Conservation (phyloP, 2,329 filamentous ascomycete species). For the Apiospora marii region DNA sequence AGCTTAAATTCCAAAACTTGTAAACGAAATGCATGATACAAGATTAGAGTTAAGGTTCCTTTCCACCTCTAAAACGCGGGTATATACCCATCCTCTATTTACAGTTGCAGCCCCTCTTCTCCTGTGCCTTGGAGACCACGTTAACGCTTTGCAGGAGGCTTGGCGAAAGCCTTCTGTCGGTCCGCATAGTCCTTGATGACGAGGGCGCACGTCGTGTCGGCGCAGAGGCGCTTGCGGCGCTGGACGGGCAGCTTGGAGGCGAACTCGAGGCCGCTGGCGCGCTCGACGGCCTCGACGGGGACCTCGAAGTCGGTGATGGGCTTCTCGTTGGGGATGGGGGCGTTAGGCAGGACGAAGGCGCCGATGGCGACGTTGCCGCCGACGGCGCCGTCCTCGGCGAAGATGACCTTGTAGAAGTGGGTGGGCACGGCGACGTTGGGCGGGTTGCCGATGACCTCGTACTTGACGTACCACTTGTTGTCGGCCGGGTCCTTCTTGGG, state of each 20-base stretch:
- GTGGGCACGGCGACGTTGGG: constrained; percentile 96
- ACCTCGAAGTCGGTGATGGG: constrained; percentile 93
- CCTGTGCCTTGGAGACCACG: background rate
- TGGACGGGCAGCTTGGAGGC: constrained; percentile 77
- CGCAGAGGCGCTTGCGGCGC: constrained; percentile 81
- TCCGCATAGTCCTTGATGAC: constrained; percentile 81
- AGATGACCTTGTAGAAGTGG: constrained; percentile 99
- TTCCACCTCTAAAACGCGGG: background rate
- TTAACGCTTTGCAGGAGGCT: constrained; percentile 39
- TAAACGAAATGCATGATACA: background rate
- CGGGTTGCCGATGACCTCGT: constrained; percentile 94
- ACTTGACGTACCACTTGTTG: constrained; percentile 93
- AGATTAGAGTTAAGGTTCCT: constrained; percentile 8
- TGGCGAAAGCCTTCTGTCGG: constrained; percentile 65
- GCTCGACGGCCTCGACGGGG: constrained; percentile 89
- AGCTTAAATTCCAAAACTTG: background rate
- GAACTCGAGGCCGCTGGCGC: constrained; percentile 92
- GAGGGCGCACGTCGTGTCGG: constrained; percentile 84
- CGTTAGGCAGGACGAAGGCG: constrained; percentile 95
- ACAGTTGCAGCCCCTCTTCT: background rate
- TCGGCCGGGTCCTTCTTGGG: constrained; percentile 82
- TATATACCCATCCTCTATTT: constrained; percentile 4
- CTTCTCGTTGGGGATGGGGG: constrained; percentile 85
- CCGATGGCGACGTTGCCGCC: constrained; percentile 80
- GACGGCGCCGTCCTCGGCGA: constrained; percentile 80